Base-by-base conservation (phyloP, 2,329 filamentous ascomycete species). In the Aschersonia sp. region DNA sequence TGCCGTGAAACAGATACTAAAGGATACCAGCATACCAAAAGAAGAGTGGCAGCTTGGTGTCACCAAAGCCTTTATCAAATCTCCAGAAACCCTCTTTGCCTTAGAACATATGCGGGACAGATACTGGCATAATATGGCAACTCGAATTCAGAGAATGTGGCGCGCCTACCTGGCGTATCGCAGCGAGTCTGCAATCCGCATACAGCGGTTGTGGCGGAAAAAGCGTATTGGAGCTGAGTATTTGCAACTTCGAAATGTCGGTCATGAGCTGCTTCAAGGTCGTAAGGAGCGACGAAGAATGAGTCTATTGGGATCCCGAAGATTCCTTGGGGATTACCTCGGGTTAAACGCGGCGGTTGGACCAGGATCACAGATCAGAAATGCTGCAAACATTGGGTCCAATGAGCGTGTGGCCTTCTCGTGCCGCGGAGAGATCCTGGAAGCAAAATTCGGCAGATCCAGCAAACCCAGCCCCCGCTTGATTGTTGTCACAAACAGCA, bases 71-170 rank as follows among this genome's bases (percentile, higher is more conserved):
- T 98, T 98, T 60, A 94, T 98, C 71, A 97, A 98, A 67, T 89
- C 92, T 0, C 92, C 92, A 0, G 92, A 98, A 66, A 98, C 92
- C 0, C 71, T 98, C 2, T 98, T 98, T 60, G 92, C 92, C 2
- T 72, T 98, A 9, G 92, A 98, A 65, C 89, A 94, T 50, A 97
- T 98, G 91, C 80, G 92, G 61, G 92, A 98, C 62, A 77, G 87
- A 49, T 98, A 97, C 67, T 97, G 91, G 91, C 91, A 97, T 66
- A 98, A 97, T 68, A 97, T 98, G 92, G 92, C 92, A 3, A 94
- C 91, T 51, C 81, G 92, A 50, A 97, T 98, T 51, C 92, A 98
- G 68, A 80, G 92, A 56, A 92, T 94, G 60, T 98, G 92, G 92
- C 80, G 92, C 58, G 94, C 94, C 47, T 97, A 96, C 60, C 75